phyloP scores from a whole-genome alignment of 495 filamentous ascomycete genomes.

The Hypoxylon intermedium region DNA sequence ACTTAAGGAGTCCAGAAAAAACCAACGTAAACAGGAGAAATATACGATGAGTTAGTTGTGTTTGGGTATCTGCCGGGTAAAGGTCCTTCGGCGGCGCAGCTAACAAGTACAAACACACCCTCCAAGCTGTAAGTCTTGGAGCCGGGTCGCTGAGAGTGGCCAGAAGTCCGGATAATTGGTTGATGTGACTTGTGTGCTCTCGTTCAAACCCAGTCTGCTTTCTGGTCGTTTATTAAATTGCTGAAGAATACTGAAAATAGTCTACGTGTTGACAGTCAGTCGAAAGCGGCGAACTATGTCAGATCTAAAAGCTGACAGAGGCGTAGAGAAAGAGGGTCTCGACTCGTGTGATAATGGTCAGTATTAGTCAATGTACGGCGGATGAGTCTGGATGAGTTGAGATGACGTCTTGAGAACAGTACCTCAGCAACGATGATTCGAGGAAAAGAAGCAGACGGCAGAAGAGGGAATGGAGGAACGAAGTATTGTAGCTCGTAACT shows the following conservation, averaged over 20 bases:
- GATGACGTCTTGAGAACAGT: conserved; percentile 14
- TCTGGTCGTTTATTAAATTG: conserved; percentile 12
- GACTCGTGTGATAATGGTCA: conserved; percentile 29
- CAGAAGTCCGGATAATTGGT: conserved; percentile 39
- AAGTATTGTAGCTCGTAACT: conserved; percentile 28
- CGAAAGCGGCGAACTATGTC: conserved; percentile 29
- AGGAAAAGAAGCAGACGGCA: conserved; percentile 16
- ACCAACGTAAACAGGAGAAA: conserved; percentile 21
- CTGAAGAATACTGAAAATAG: conserved; percentile 11
- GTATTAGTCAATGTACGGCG: conserved; percentile 21
- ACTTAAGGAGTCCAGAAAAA: conserved; percentile 12
- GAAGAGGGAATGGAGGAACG: conserved; percentile 24
- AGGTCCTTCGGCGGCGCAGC: conserved; percentile 36
- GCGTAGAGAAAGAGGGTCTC: conserved; percentile 5
- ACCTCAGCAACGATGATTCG: conserved; percentile 33
- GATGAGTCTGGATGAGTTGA: conserved; percentile 25
- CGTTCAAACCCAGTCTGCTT: conserved; percentile 21
- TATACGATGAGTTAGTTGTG: conserved; percentile 29
- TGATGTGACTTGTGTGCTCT: conserved; percentile 16
- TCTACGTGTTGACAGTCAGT: conserved; percentile 24
- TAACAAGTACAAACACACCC: conserved; percentile 32
- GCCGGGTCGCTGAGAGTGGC: conserved; percentile 35
- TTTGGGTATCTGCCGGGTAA: conserved; percentile 39
- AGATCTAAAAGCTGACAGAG: conserved; percentile 37
- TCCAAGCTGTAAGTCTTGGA: conserved; percentile 34